Evolutionary conservation across 2,329 filamentous ascomycete genomes (phyloP), one percentile per base, ranked within the genome.

Genomic region (Paecilomyces formosus): DNA sequence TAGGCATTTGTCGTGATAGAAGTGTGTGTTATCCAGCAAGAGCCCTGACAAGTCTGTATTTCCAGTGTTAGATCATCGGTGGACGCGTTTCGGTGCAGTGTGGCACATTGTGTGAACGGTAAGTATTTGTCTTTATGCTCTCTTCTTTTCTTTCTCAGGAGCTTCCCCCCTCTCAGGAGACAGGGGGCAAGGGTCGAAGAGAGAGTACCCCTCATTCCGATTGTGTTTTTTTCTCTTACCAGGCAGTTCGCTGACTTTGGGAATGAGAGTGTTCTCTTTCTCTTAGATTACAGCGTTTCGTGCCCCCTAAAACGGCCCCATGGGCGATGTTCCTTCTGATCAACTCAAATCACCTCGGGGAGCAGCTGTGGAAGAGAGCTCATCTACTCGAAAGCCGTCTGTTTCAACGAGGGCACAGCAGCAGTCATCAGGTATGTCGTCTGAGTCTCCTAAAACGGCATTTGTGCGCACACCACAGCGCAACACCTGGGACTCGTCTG

Each of bases 301-400:
- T 55, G 13, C 53, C 30, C 13, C 30, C 28, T 55, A 57, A 26
- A 11, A 54, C 60, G 59, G 49, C 64, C 56, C 62, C 64, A 70
- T 70, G 68, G 66, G 65, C 58, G 63, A 70, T 68, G 68, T 60
- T 65, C 58, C 65, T 59, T 55, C 66, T 56, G 61, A 59, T 31
- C 65, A 62, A 54, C 57, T 55, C 56, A 65, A 61, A 51, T 60
- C 61, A 60, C 53, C 58, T 54, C 57, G 57, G 58, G 62, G 63
- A 56, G 58, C 58, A 63, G 52, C 55, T 45, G 61, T 60, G 31
- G 58, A 56, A 57, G 59, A 55, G 55, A 35, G 24, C 51, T 49
- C 61, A 54, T 52, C 45, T 57, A 56, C 62, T 54, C 51, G 61
- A 51, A 53, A 58, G 31, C 53, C 60, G 24, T 54, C 60, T 58